These are phyloP conservation scores for Cryptococcus sp. DNA, from an alignment of 1,284 basidiomycete species.

Conservation along the genomic window DNA sequence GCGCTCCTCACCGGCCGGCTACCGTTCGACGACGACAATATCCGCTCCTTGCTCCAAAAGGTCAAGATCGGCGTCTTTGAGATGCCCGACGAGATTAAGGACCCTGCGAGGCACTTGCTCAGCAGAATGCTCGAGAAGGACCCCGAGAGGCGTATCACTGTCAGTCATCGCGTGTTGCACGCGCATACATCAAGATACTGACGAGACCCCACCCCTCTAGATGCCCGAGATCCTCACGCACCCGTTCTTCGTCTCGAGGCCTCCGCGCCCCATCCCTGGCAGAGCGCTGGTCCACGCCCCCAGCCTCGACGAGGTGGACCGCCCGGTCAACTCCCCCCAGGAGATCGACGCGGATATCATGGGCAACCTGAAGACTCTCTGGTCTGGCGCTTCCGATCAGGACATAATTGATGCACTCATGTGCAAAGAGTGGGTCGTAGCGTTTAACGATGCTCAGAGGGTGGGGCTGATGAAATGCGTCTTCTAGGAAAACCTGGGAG, in stretches of 20 bases:
- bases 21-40: constrained; percentile 83
- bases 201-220: constrained; percentile 37
- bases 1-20: constrained; percentile 85
- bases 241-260: constrained; percentile 77
- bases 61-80: constrained; percentile 77
- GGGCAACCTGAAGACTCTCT: constrained; percentile 83
- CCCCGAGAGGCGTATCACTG: constrained; percentile 76
- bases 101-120: constrained; percentile 77
- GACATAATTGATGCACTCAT: constrained; percentile 68
- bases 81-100: constrained; percentile 77
- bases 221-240: constrained; percentile 82
- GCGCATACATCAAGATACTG: no score
- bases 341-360: constrained; percentile 87
- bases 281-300: constrained; percentile 62
- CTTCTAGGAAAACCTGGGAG: constrained; percentile 75
- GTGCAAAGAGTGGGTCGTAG: constrained; percentile 49
- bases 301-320: constrained; percentile 64
- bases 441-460: not conserved
- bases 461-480: not conserved
- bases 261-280: constrained; percentile 57
- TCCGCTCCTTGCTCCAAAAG: constrained; percentile 72
- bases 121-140: constrained; percentile 83
- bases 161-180: no score
- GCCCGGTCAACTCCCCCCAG: constrained; percentile 59
- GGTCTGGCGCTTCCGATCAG: constrained; percentile 71